Evolutionary conservation across 306 rosid species (phyloP).

Genomic region (Vicia faba): DNA sequence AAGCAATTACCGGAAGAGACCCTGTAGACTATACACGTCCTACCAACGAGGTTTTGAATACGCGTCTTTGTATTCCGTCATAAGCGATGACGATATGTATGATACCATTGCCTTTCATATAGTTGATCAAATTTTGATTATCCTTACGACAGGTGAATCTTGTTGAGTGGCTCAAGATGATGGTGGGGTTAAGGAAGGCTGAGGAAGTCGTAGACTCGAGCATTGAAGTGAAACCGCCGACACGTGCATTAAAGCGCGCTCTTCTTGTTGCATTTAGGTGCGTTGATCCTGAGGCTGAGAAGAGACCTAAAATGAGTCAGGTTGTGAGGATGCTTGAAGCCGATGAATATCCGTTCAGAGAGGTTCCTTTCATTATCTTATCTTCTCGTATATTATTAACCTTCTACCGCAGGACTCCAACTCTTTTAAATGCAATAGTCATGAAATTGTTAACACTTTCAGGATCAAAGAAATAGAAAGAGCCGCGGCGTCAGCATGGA

Average conservation of each 20-base stretch:
- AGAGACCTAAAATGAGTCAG: constrained; percentile 96
- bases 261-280: constrained; percentile 89
- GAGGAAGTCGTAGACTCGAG: constrained; percentile 84
- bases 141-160: constrained; percentile 79
- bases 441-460: constrained; percentile 29
- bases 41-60: constrained; percentile 63
- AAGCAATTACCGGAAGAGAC: constrained; percentile 91
- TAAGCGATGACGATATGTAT: neutral
- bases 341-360: constrained; percentile 83
- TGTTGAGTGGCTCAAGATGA: constrained; percentile 95
- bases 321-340: constrained; percentile 93
- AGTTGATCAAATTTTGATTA: constrained; percentile 31
- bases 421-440: constrained; percentile 9
- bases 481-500: constrained; percentile 72
- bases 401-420: neutral
- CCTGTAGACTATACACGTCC: constrained; percentile 91
- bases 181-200: constrained; percentile 91
- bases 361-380: constrained; percentile 54
- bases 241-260: constrained; percentile 75
- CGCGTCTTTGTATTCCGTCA: neutral
- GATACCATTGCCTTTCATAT: neutral
- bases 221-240: constrained; percentile 74
- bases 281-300: constrained; percentile 86
- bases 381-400: constrained; percentile 17
- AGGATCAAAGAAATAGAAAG: constrained; percentile 87